Percentiles rank a stretch among this genome's conserved stretches.
These are phyloP conservation scores for Volvariella surrecta DNA, from an alignment of 1,284 basidiomycete species.

Conservation along the genomic window DNA sequence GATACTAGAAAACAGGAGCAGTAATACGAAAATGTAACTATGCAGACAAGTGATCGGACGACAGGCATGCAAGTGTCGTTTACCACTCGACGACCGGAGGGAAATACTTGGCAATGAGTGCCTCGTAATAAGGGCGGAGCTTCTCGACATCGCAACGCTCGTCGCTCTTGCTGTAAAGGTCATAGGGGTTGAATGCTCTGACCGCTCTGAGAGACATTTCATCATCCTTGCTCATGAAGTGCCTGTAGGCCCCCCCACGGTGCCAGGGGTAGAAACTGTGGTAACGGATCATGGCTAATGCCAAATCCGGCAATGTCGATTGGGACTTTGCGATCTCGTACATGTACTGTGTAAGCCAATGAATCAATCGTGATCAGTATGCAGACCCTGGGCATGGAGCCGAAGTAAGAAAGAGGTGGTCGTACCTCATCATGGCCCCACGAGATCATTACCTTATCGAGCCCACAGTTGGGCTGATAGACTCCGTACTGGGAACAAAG, in stretches of 20 bases:
- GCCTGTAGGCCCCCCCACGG: constrained; percentile 73
- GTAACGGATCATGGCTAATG: constrained; percentile 86
- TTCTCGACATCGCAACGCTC: constrained; percentile 52
- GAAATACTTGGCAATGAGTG: constrained; percentile 81
- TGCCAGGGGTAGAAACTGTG: constrained; percentile 98
- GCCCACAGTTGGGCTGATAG: constrained; percentile 77
- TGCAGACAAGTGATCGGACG: too few relatives aligned
- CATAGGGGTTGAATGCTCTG: constrained; percentile 82
- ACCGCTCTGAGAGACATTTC: constrained; percentile 55
- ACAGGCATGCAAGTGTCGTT: too few relatives aligned
- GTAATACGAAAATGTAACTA: too few relatives aligned
- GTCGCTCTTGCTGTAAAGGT: constrained; percentile 86
- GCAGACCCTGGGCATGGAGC: constrained; percentile 6
- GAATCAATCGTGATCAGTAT: constrained; percentile 11
- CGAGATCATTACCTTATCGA: constrained; percentile 86
- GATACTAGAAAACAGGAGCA: too few relatives aligned
- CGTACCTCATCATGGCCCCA: constrained; percentile 86
- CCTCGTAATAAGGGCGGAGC: constrained; percentile 77
- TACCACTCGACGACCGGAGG: constrained; percentile 73
- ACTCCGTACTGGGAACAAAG: constrained; percentile 81
- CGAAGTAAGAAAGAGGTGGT: constrained; percentile 8
- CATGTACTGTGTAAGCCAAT: constrained; percentile 43
- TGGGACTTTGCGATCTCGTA: constrained; percentile 75
- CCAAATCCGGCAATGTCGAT: constrained; percentile 74
- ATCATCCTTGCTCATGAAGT: constrained; percentile 71